Conservation (phyloP, 169 alveolate genomes). For the Eimeria falciformis region DNA sequence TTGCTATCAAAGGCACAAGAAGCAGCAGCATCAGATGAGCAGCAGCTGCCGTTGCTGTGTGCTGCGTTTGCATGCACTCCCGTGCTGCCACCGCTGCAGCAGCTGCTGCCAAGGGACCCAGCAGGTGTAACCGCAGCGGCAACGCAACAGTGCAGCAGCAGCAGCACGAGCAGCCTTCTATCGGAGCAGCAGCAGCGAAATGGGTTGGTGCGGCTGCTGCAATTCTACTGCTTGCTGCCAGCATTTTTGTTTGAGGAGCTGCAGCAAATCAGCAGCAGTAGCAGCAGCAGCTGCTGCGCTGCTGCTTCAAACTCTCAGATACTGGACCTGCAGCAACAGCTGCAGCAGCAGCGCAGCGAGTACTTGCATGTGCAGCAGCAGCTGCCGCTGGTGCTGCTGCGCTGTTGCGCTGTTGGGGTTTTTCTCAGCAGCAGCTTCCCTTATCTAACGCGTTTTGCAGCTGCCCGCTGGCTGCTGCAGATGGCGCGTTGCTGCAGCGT, state of each 20-base stretch:
- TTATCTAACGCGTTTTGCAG: conserved; percentile 15
- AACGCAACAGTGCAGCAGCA: conserved; percentile 18
- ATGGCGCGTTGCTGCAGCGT: background rate
- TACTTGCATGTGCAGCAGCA: conserved; percentile 35
- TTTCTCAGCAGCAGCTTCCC: conserved; percentile 43
- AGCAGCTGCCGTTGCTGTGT: conserved; percentile 57
- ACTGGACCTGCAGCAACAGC: conserved; percentile 25
- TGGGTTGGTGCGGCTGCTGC: conserved; percentile 33
- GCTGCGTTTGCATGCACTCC: conserved; percentile 60
- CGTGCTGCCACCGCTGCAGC: conserved; percentile 45
- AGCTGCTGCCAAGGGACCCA: conserved; percentile 51
- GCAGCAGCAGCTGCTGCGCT: conserved; percentile 20
- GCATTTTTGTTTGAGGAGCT: conserved; percentile 35
- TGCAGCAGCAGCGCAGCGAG: conserved; percentile 64
- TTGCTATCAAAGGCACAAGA: conserved; percentile 47
- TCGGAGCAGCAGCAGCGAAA: conserved; percentile 24
- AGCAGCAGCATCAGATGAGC: conserved; percentile 58
- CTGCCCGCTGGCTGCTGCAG: conserved; percentile 35
- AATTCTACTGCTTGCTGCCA: conserved; percentile 35
- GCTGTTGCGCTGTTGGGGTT: conserved; percentile 27
- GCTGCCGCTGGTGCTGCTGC: conserved; percentile 33
- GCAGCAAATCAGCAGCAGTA: conserved; percentile 43
- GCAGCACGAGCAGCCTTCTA: conserved; percentile 51
- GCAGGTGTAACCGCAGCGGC: conserved; percentile 52
- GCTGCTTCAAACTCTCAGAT: conserved; percentile 2